These are phyloP conservation scores for Fragilariopsis cylindrus DNA, from an alignment of 108 stramenopile species.

Conservation along the genomic window DNA sequence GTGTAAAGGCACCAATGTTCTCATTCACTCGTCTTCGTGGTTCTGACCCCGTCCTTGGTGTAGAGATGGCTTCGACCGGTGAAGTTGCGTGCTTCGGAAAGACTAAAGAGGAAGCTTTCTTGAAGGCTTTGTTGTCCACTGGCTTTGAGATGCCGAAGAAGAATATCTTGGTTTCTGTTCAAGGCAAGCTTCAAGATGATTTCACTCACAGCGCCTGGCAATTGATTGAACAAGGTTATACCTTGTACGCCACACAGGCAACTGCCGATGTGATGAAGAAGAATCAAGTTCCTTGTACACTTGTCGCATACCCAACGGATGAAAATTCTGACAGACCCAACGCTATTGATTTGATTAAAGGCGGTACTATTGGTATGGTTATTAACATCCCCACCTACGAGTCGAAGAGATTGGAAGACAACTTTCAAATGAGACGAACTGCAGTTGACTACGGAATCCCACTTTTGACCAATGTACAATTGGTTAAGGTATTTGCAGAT, in stretches of 20 bases:
- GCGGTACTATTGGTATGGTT: conserved; percentile 86
- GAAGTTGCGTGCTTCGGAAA: conserved; percentile 99
- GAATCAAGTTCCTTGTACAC: conserved; percentile 83
- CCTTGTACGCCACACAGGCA: conserved; percentile 85
- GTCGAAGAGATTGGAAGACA: conserved; percentile 83
- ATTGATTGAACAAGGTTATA: conserved; percentile 89
- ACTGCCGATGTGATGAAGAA: conserved; percentile 83
- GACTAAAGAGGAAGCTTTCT: conserved; percentile 96
- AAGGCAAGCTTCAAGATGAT: conserved; percentile 78
- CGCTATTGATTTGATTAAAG: conserved; percentile 79
- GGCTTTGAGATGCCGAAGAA: conserved; percentile 95
- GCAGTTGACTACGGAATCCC: conserved; percentile 96
- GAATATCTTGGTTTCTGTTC: conserved; percentile 88
- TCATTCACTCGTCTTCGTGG: conserved; percentile 97
- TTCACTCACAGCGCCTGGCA: conserved; percentile 86
- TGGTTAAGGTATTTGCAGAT: conserved; percentile 87
- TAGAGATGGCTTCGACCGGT: conserved; percentile 99
- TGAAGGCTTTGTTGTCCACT: conserved; percentile 93
- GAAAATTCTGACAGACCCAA: conserved; percentile 49
- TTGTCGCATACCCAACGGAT: conserved; percentile 86
- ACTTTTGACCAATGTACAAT: conserved; percentile 93
- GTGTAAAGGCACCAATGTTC: conserved; percentile 99
- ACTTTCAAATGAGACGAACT: conserved; percentile 92
- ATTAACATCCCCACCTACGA: conserved; percentile 93
- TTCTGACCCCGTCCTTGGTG: conserved; percentile 97